Base-by-base conservation (phyloP, 2,329 filamentous ascomycete species). In the Curvularia hawaiiensis region DNA sequence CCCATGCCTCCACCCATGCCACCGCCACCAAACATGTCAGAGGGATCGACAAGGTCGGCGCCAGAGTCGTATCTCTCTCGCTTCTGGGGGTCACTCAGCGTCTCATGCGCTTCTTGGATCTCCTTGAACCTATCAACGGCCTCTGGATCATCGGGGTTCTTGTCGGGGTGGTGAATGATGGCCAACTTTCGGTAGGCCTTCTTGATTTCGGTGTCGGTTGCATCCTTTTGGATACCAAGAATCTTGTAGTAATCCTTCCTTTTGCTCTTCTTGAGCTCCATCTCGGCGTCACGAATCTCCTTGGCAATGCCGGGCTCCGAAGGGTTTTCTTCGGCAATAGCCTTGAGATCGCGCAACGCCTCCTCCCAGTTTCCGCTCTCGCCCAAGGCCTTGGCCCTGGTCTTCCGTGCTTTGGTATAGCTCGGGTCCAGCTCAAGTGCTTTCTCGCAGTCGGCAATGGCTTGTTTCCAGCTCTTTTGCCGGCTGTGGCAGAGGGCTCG, bases 241-340 rank as follows among this genome's bases (percentile, higher is more conserved):
- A 98, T 97, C 85, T 97, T 97, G 83, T 99, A 99, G 80, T 97
- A 98, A 74, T 99, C 95, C 79, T 99, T 99, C 61, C 95, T 85
- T 79, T 94, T 90, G 76, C 90, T 90, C 88, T 98, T 98, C 88
- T 99, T 99, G 62, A 98, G 82, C 79, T 99, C 95, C 26, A 97
- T 82, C 80, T 99, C 94, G 1, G 94, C 95, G 69, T 89, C 90
- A 56, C 91, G 89, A 44, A 98, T 87, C 70, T 99, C 95, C 77
- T 90, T 93, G 50, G 85, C 83, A 59, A 98, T 89, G 14, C 84
- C 87, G 41, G 88, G 86, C 75, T 99, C 95, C 61, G 88, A 84
- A 2, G 93, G 93, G 66, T 95, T 91, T 58, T 88, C 80, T 75
- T 98, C 94, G 50, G 89, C 85, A 58, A 98, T 87, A 2, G 85